Percentiles rank a stretch among this genome's conserved stretches.
Evolutionary conservation across 2,329 filamentous ascomycete species (phyloP).

Genomic region (Uncinocarpus reesii): DNA sequence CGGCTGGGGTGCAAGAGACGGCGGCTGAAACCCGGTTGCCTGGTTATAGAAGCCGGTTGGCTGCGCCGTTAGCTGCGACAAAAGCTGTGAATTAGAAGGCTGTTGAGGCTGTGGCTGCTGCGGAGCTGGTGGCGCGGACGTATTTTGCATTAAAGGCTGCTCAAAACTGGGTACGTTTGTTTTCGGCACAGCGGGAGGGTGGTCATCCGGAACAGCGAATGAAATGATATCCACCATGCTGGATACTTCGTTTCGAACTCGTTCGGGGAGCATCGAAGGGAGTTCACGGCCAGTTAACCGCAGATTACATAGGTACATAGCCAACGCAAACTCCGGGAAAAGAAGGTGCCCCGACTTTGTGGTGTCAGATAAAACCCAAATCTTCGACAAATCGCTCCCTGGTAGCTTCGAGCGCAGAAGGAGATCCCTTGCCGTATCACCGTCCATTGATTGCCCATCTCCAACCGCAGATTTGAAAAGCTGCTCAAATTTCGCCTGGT

Average conservation of each 20-base stretch:
- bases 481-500: constrained; percentile 95
- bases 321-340: constrained; percentile 93
- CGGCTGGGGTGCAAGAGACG: constrained; percentile 33
- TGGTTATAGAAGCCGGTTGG: constrained; percentile 46
- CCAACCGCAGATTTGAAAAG: constrained; percentile 93
- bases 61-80: constrained; percentile 47
- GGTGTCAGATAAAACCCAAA: constrained; percentile 91
- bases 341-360: constrained; percentile 92
- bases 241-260: constrained; percentile 89
- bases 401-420: constrained; percentile 79
- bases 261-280: constrained; percentile 65
- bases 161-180: constrained; percentile 64
- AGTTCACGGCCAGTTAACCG: constrained; percentile 78
- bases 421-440: constrained; percentile 84
- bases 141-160: constrained; percentile 42
- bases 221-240: constrained; percentile 99
- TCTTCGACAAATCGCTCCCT: constrained; percentile 78
- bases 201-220: constrained; percentile 75
- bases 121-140: constrained; percentile 40
- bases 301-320: constrained; percentile 97
- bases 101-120: constrained; percentile 62
- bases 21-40: constrained; percentile 57
- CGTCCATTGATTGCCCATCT: constrained; percentile 72
- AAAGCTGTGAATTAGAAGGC: constrained; percentile 55
- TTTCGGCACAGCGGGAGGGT: constrained; percentile 42